Evolutionary conservation across 1,284 basidiomycete species (phyloP), one percentile per base, ranked within the genome.

Genomic region (Microbotryum silenes-acaulis): DNA sequence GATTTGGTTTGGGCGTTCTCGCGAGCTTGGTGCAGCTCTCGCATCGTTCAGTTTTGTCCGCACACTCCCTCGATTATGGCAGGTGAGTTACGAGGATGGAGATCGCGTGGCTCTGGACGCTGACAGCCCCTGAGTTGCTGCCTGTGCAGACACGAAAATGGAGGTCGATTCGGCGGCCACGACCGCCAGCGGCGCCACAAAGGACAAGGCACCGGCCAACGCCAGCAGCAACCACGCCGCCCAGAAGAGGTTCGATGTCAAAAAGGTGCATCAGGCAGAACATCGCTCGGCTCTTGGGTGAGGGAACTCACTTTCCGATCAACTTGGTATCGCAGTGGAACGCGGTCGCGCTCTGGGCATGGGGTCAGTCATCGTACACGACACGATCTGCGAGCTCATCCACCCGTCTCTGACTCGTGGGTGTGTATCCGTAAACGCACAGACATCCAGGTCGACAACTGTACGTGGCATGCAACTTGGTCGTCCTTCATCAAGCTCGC

Each of bases 371-470:
- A 31, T 8, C 8, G 31, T 10, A 10, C 31, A 31, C 31, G 31
- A 31, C 9, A 9, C 31, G 31, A 31, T 9, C 31, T 31, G 8
- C 31, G 31, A 31, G 31, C 9, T 18, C 14, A 1, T 18, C 37
- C 14, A 18, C 37, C 31, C 8, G 16, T 42, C 14, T 42, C 54
- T 62, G 51, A 59, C 52, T 31, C 56, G 18, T 31, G n/a, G 5
- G 29, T 20, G 7, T 42, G 47, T 25, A 25, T 25, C 25, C 4
- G 12, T 18, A 0, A 27, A 16, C 45, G 63, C 27, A 49, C 37
- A 27, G 90, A 93, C 75, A 93, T 94, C 72, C 90, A 92, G 64
- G 91, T 94, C 58, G 91, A 94, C 77, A 96, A 93, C 77, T 96
- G 67, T 29, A 29, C 50, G 66, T 64, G 27, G 68, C 68, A 56